These are phyloP conservation scores for Senna tora DNA, from an alignment of 306 rosid genomes.

Conservation along the genomic window DNA sequence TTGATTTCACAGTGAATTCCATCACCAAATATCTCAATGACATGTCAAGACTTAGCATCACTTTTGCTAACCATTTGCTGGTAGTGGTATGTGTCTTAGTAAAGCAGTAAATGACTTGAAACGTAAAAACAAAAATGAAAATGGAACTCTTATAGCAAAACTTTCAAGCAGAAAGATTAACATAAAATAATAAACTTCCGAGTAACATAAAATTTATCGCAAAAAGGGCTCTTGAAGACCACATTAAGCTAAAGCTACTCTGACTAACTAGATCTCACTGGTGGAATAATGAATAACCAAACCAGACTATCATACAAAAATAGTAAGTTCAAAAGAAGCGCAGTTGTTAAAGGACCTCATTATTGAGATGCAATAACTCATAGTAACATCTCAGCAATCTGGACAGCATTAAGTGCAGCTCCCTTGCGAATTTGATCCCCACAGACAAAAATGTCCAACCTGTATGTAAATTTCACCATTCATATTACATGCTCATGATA, in stretches of 20 bases:
- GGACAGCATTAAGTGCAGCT: conserved; percentile 97
- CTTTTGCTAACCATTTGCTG: not conserved
- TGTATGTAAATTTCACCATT: conserved; percentile 42
- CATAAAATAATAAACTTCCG: not conserved
- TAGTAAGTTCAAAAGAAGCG: conserved; percentile 27
- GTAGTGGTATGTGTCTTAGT: no score
- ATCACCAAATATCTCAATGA: no score
- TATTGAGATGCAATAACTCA: conserved; percentile 40
- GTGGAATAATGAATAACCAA: conserved; percentile 17
- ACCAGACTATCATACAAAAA: conserved; percentile 41
- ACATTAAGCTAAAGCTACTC: not conserved
- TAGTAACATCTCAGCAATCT: conserved; percentile 92
- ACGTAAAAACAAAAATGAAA: not conserved
- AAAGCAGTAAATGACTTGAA: not conserved
- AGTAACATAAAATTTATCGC: not conserved
- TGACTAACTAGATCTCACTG: conserved; percentile 30
- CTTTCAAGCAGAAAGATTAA: not conserved
- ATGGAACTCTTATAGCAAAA: not conserved
- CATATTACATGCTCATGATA: conserved; percentile 31
- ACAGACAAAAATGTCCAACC: conserved; percentile 93
- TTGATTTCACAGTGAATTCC: no score
- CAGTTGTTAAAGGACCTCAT: conserved; percentile 11
- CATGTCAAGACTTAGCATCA: not conserved
- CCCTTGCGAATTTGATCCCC: conserved; percentile 99
- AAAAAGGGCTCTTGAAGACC: not conserved